Evolutionary conservation across 1,139 yeast species (phyloP).

Genomic region (Kluyveromyces marxianus): DNA sequence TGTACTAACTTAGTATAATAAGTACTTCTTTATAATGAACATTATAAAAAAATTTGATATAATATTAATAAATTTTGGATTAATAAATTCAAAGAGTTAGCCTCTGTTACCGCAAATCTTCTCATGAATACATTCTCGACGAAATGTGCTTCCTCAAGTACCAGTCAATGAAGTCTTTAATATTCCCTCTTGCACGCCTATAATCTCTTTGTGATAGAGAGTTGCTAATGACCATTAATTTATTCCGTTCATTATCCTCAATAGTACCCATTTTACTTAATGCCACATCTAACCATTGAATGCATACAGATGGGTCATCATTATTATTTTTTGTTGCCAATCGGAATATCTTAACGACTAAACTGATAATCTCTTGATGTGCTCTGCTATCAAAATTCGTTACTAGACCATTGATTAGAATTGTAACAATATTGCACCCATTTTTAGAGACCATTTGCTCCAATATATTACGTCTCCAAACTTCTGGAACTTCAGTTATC

Average conservation of each 20-base stretch:
- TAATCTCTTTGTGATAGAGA: constrained; percentile 66
- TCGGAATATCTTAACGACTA: constrained; percentile 58
- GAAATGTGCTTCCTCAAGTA: constrained; percentile 70
- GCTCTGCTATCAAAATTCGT: constrained; percentile 66
- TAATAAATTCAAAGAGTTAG: no score
- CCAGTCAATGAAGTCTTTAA: constrained; percentile 75
- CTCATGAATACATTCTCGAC: constrained; percentile 34
- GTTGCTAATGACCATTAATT: constrained; percentile 46
- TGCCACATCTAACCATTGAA: constrained; percentile 56
- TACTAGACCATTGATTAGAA: constrained; percentile 58
- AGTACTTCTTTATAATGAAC: no score
- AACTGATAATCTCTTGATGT: constrained; percentile 68
- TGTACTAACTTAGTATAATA: no score
- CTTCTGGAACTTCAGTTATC: constrained; percentile 45
- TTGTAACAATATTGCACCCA: constrained; percentile 51
- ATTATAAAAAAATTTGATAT: no score
- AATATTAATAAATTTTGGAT: no score
- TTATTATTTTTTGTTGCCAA: constrained; percentile 35
- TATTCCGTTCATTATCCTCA: constrained; percentile 58
- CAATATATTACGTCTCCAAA: constrained; percentile 45
- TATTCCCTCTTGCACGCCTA: constrained; percentile 61
- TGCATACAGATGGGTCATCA: constrained; percentile 25
- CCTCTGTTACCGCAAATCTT: no score
- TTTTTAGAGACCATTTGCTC: constrained; percentile 37
- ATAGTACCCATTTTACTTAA: constrained; percentile 47